These are phyloP conservation scores for Cadophora malorum DNA, from an alignment of 2,329 filamentous ascomycete species.

Conservation along the genomic window DNA sequence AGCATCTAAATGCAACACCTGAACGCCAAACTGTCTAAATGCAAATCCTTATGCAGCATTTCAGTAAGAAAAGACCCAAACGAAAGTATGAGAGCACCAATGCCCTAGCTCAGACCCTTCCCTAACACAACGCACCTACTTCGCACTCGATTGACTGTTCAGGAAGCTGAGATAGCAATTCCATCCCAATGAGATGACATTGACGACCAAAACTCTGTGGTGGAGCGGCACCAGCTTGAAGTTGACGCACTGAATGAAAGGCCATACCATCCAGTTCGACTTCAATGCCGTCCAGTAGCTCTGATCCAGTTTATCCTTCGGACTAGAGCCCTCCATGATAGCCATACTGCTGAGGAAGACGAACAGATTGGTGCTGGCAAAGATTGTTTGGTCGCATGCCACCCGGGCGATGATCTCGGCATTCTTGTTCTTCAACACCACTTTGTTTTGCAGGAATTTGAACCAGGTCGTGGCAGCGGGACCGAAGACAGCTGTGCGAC, in stretches of 20 bases:
- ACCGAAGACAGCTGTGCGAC: slow-evolving; percentile 65
- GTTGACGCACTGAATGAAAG: slow-evolving; percentile 69
- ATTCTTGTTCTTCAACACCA: slow-evolving; percentile 63
- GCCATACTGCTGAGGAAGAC: slow-evolving; percentile 74
- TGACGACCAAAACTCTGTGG: slow-evolving; percentile 73
- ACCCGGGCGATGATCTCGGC: slow-evolving; percentile 69
- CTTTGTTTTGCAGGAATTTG: slow-evolving; percentile 65
- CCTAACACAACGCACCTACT: background rate
- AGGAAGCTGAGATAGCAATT: slow-evolving; percentile 49
- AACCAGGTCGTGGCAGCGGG: slow-evolving; percentile 76
- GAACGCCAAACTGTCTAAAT: slow-evolving; percentile 22
- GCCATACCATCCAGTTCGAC: slow-evolving; percentile 77
- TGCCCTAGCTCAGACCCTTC: background rate
- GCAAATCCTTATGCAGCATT: slow-evolving; percentile 17
- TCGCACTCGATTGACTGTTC: slow-evolving; percentile 26
- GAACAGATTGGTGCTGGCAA: slow-evolving; percentile 68
- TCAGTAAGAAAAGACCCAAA: background rate
- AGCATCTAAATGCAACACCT: slow-evolving; percentile 19
- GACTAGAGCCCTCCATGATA: slow-evolving; percentile 64
- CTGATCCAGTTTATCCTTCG: slow-evolving; percentile 64
- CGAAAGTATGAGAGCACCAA: slow-evolving; percentile 1
- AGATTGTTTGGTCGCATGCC: slow-evolving; percentile 68
- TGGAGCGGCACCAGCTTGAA: slow-evolving; percentile 74
- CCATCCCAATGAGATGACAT: slow-evolving; percentile 68
- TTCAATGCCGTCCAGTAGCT: slow-evolving; percentile 66